These are phyloP conservation scores for Quercus ilex DNA, from an alignment of 306 rosid species.

Conservation along the genomic window DNA sequence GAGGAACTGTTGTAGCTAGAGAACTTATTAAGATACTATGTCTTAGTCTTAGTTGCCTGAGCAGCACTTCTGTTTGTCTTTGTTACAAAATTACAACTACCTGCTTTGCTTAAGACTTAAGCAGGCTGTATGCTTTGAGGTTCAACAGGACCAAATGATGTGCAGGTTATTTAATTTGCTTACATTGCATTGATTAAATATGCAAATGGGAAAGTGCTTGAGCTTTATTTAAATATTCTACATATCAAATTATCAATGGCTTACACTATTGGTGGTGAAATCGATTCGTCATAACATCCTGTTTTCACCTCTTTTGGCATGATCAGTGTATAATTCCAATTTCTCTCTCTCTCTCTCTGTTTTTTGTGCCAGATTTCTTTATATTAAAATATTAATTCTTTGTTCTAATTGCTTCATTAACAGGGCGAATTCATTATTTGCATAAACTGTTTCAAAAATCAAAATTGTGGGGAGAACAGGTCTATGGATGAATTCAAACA, in stretches of 20 bases:
- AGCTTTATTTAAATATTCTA: not conserved
- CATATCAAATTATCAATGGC: not conserved
- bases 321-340: not conserved
- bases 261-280: not conserved
- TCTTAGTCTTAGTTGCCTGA: not conserved
- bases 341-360: not conserved
- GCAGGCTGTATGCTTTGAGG: not conserved
- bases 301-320: not conserved
- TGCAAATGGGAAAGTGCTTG: not conserved
- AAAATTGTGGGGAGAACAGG: slow-evolving; percentile 70
- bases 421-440: slow-evolving; percentile 71
- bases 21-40: not conserved
- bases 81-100: not conserved
- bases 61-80: not conserved
- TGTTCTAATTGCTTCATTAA: slow-evolving; percentile 21
- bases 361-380: not conserved
- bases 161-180: not conserved
- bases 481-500: slow-evolving; percentile 54
- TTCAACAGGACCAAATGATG: not conserved
- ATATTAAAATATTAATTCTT: not conserved
- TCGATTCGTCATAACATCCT: not conserved
- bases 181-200: not conserved
- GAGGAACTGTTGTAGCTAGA: not conserved
- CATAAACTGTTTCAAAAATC: slow-evolving; percentile 57
- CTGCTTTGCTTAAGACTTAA: not conserved